Evolutionary conservation across 1,284 basidiomycete genomes (phyloP).

Genomic region (Pterula multifida): DNA sequence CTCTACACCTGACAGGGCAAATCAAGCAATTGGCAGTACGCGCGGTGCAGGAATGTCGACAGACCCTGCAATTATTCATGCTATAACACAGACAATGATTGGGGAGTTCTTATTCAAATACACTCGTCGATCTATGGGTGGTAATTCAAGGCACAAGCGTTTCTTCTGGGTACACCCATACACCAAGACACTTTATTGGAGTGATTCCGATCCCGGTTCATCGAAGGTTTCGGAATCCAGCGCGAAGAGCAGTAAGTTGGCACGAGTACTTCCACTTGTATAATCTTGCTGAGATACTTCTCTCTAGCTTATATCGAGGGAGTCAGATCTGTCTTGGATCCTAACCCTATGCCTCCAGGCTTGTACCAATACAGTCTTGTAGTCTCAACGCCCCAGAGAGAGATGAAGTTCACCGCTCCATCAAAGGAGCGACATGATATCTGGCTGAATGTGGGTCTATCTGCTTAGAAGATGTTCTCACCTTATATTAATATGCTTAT

Average conservation of each 20-base stretch:
- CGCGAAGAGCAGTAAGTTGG: slow-evolving; percentile 85
- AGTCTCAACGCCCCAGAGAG: slow-evolving; percentile 84
- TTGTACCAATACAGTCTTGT: slow-evolving; percentile 89
- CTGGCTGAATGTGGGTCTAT: slow-evolving; percentile 71
- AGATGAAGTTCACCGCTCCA: slow-evolving; percentile 96
- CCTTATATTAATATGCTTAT: slow-evolving; percentile 11
- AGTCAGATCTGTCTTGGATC: slow-evolving; percentile 83
- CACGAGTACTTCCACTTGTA: slow-evolving; percentile 4
- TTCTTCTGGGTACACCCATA: slow-evolving; percentile 99
- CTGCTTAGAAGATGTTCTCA: slow-evolving; percentile 4
- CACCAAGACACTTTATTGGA: slow-evolving; percentile 97
- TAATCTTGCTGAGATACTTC: slow-evolving; percentile 10
- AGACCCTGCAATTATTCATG: slow-evolving; percentile 83
- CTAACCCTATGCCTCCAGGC: slow-evolving; percentile 88
- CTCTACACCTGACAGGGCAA: slow-evolving; percentile 27
- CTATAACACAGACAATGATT: slow-evolving; percentile 99
- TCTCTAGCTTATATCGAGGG: slow-evolving; percentile 88
- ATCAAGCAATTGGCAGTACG: slow-evolving; percentile 20
- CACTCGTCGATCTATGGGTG: slow-evolving; percentile 84
- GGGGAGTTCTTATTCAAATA: slow-evolving; percentile 99
- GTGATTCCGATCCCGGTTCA: slow-evolving; percentile 85
- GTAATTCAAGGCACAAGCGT: slow-evolving; percentile 83
- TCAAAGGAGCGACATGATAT: slow-evolving; percentile 93
- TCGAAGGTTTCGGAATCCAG: slow-evolving; percentile 81
- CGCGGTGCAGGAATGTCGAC: slow-evolving; percentile 35